Evolutionary conservation across 768 basidiomycete genomes (phyloP), one percentile per base, ranked within the genome.

Genomic region (Lentinus tigrinus): DNA sequence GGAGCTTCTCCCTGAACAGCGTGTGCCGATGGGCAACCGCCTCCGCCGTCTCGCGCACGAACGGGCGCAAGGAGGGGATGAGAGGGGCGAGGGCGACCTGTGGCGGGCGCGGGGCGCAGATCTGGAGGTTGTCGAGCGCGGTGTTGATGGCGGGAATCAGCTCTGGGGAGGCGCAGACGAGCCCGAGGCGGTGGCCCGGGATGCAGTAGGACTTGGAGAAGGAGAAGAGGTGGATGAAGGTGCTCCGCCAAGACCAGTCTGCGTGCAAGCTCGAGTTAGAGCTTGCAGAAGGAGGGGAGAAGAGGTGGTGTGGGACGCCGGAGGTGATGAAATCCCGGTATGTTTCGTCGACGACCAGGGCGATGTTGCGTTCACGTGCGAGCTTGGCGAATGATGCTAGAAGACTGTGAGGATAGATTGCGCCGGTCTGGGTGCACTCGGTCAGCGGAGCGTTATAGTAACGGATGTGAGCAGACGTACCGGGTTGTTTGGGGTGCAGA

Each of bases 261-360:
- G 50, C 26, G 47, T 39, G 53, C 24, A 26, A 28, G 14, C 16
- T 13, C 6, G 51, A 28, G 17, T 23, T 4, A 14, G 55, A 31
- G n/a, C n/a, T n/a, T 3, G 53, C 54, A 55, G 57, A 48, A 0
- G 52, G 46, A 2, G 68, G 40, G 2, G 73, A 70, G 68, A 90
- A 89, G 19, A 89, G 74, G 34, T 63, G 58, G 65, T 90, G 88
- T 0, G 88, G 84, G n/a, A 75, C 71, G 19, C 63, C 64, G 4
- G 72, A 65, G 5, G 72, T 65, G 42, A 86, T 73, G 65, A 94
- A 93, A 68, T 94, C 91, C 13, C 91, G 81, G 71, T 95, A 95
- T 1, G 93, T 94, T 72, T 93, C 91, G 71, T 95, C 93, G n/a
- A 95, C 48, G 37, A 94, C 78, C 23, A 94, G 78, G 0, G 90